Evolutionary conservation across 225 moss, liverwort and hornwort genomes (phyloP), one percentile per base, ranked within the genome.

Genomic region (Anthoceros angustus): DNA sequence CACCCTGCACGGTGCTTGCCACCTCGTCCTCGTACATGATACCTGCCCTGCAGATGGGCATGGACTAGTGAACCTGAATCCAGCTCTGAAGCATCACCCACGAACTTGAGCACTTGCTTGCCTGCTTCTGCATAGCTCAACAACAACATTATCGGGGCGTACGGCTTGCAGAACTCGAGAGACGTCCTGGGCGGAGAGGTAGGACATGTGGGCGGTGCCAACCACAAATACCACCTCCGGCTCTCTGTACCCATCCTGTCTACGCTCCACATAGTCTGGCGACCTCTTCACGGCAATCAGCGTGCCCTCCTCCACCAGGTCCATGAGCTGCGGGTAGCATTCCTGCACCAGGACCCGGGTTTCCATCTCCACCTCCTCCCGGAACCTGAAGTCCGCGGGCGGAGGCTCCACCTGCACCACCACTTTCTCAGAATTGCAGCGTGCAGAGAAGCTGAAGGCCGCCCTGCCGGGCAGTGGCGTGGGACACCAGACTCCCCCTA

Each of bases 51-150:
- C 40, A 39, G 15, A 25, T 43, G 63, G 23, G 39, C 39, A 6
- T 40, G 70, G 32, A 32, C 32, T 32, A 32, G 32, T 32, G n/a
- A 20, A 20, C 63, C 63, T 20, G 63, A 64, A 64, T 64, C n/a
- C 6, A n/a, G 21, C 63, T 20, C 6, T 14, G 32, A 64, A 64
- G 14, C 20, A 66, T 20, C 65, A 39, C 39, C 39, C 18, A 60
- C 55, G 23, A 60, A 60, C n/a, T 16, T 16, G 23, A 65, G 64
- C 74, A 75, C 79, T 32, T 32, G 32, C 32, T 32, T 32, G 32
- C 32, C 86, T 86, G 77, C 89, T 89, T 84, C 89, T 80, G 72
- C 89, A 89, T 41, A 89, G 77, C 72, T 89, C 89, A 18, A 86
- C 76, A 61, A 86, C 89, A 42, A 89, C 82, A 66, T 89, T 89